Percentiles rank a stretch among this genome's conserved stretches.
Evolutionary conservation across 202 grass and related monocot species (phyloP).

Genomic region (Hordeum pubiflorum): DNA sequence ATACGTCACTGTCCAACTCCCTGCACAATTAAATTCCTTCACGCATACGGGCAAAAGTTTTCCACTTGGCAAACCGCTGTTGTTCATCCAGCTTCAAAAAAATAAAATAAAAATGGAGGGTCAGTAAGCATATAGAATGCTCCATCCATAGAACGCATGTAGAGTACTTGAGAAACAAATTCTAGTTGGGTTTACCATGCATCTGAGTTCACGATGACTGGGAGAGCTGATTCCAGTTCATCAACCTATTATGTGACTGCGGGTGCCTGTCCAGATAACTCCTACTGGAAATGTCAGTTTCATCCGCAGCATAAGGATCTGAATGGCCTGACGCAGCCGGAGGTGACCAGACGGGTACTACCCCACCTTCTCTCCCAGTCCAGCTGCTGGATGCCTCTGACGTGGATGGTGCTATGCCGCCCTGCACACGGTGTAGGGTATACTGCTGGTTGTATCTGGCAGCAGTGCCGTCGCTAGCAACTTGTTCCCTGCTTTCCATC

Average conservation of each 20-base stretch:
- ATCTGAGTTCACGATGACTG: constrained; percentile 64
- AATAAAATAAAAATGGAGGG: background rate
- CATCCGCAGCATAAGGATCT: constrained; percentile 45
- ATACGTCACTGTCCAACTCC: constrained; percentile 29
- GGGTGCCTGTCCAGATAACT: constrained; percentile 68
- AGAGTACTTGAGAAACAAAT: background rate
- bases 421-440: constrained; percentile 12
- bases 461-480: constrained; percentile 1
- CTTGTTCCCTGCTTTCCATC: constrained; percentile 28
- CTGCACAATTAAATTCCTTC: constrained; percentile 42
- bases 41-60: constrained; percentile 17
- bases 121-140: constrained; percentile 21
- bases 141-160: background rate
- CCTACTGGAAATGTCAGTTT: constrained; percentile 53
- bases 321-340: constrained; percentile 41
- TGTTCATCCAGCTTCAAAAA: constrained; percentile 45
- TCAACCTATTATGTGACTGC: constrained; percentile 46
- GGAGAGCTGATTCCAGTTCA: constrained; percentile 90
- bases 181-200: constrained; percentile 25
- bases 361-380: constrained; percentile 67
- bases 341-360: constrained; percentile 91
- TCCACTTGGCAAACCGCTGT: constrained; percentile 62
- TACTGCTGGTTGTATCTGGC: constrained; percentile 44
- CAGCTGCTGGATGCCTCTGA: constrained; percentile 71
- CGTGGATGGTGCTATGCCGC: constrained; percentile 26